Percentiles rank a stretch among this genome's conserved stretches.
These are phyloP conservation scores for Phytophthora crassamura DNA, from an alignment of 352 stramenopile species.

Conservation along the genomic window DNA sequence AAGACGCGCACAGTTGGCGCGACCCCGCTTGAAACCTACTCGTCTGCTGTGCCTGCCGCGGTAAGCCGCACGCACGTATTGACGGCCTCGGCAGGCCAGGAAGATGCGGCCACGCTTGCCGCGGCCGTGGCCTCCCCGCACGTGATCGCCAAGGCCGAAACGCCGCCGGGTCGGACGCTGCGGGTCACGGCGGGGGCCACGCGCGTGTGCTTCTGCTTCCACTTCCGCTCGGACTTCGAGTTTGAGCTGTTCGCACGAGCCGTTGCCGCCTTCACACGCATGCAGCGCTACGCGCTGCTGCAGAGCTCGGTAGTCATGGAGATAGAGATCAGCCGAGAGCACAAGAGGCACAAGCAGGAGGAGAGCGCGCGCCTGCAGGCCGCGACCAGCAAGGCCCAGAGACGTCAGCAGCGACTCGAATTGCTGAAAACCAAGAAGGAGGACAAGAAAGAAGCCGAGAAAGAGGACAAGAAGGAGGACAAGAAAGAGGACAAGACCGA, in stretches of 20 bases:
- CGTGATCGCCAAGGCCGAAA: constrained; percentile 16
- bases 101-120: constrained; percentile 5
- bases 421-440: constrained; percentile 13
- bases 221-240: constrained; percentile 64
- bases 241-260: constrained; percentile 59
- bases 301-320: constrained; percentile 62
- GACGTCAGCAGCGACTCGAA: constrained; percentile 17
- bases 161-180: constrained; percentile 2
- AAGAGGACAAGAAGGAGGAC: constrained; percentile 6
- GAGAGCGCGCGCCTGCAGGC: constrained; percentile 19
- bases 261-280: constrained; percentile 38
- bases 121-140: constrained; percentile 21
- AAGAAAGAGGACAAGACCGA: constrained; percentile 6
- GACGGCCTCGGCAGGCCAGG: constrained; percentile 7
- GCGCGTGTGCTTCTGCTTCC: constrained; percentile 70
- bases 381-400: constrained; percentile 22
- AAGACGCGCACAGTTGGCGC: constrained; percentile 24
- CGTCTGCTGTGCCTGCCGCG: constrained; percentile 1
- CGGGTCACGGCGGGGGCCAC: constrained; percentile 3
- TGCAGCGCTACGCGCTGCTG: constrained; percentile 56
- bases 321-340: constrained; percentile 54
- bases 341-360: constrained; percentile 24
- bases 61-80: constrained; percentile 27
- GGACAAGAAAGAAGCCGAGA: background rate
- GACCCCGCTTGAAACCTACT: constrained; percentile 20